Conservation (phyloP, 106 monocot species). For the Apostasia shenzhenica region DNA sequence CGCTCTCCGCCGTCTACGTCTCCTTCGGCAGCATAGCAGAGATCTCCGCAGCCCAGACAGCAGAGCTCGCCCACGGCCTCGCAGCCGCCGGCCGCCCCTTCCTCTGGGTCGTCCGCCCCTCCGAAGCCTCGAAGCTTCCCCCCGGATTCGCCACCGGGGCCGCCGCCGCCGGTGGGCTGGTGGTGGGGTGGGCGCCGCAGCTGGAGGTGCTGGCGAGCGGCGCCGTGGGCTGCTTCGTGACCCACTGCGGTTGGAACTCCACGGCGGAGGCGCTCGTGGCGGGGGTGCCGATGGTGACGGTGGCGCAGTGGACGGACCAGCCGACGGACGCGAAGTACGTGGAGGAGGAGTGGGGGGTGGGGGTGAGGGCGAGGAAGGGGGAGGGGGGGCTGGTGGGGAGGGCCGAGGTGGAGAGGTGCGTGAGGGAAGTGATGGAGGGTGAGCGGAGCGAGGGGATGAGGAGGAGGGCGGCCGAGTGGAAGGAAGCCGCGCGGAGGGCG, state of each 20-base stretch:
- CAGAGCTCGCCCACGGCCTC: slow-evolving; percentile 17
- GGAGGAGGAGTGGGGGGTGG: slow-evolving; percentile 44
- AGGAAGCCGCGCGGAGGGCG: slow-evolving; percentile 27
- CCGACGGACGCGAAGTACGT: slow-evolving; percentile 51
- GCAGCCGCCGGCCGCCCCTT: slow-evolving; percentile 1
- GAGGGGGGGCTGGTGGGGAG: slow-evolving; percentile 14
- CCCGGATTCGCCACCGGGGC: slow-evolving; percentile 4
- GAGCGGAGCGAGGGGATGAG: slow-evolving; percentile 25
- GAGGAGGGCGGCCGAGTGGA: slow-evolving; percentile 40
- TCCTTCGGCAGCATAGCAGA: slow-evolving; percentile 19
- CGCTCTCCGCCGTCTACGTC: slow-evolving; percentile 15
- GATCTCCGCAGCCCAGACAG: background rate
- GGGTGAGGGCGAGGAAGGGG: slow-evolving; percentile 28
- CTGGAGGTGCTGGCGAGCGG: slow-evolving; percentile 30
- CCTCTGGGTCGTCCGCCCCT: slow-evolving; percentile 14
- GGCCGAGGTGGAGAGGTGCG: slow-evolving; percentile 41
- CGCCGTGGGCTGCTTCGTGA: slow-evolving; percentile 52
- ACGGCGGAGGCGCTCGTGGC: slow-evolving; percentile 37
- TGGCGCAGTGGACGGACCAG: slow-evolving; percentile 73
- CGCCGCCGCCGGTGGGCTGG: slow-evolving; percentile 1
- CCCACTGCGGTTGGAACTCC: slow-evolving; percentile 64
- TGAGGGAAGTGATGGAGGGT: slow-evolving; percentile 54
- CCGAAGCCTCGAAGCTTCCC: slow-evolving; percentile 13
- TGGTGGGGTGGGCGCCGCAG: slow-evolving; percentile 40
- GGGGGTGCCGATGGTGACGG: slow-evolving; percentile 41